phyloP scores from a whole-genome alignment of 2,329 filamentous ascomycete species.

The Fusarium continuum region DNA sequence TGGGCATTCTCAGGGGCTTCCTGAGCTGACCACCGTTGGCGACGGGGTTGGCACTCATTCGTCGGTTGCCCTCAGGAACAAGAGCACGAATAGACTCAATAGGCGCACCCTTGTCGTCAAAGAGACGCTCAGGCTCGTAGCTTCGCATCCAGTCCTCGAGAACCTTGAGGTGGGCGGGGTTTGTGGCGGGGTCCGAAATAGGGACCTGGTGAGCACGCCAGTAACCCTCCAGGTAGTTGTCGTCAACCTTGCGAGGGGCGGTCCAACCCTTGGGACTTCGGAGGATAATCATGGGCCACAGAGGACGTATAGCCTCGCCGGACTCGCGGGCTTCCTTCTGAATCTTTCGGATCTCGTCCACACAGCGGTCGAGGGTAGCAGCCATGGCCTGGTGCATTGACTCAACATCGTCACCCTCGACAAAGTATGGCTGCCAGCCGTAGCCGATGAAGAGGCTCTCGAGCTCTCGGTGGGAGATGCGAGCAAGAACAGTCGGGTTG shows the following conservation, averaged over 20 bases:
- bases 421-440: conserved; percentile 82
- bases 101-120: conserved; percentile 70
- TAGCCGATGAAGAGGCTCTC: conserved; percentile 75
- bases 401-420: conserved; percentile 77
- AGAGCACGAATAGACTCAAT: conserved; percentile 69
- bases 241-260: conserved; percentile 74
- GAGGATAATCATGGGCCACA: conserved; percentile 82
- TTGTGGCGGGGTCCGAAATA: conserved; percentile 73
- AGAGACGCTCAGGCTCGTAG: conserved; percentile 78
- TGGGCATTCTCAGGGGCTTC: conserved; percentile 73
- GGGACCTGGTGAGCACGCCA: conserved; percentile 84
- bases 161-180: conserved; percentile 70
- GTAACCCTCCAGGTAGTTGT: conserved; percentile 77
- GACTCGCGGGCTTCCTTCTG: conserved; percentile 78
- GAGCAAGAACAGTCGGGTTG: conserved; percentile 77
- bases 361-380: conserved; percentile 75
- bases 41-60: conserved; percentile 82
- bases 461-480: conserved; percentile 78
- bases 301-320: conserved; percentile 73
- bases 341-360: conserved; percentile 72
- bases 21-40: conserved; percentile 75
- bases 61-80: conserved; percentile 69
- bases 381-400: conserved; percentile 87
- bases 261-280: conserved; percentile 85
- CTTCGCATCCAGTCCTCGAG: conserved; percentile 81